Evolutionary conservation across 1,284 basidiomycete genomes (phyloP).

Genomic region (Rhodofomes roseus): DNA sequence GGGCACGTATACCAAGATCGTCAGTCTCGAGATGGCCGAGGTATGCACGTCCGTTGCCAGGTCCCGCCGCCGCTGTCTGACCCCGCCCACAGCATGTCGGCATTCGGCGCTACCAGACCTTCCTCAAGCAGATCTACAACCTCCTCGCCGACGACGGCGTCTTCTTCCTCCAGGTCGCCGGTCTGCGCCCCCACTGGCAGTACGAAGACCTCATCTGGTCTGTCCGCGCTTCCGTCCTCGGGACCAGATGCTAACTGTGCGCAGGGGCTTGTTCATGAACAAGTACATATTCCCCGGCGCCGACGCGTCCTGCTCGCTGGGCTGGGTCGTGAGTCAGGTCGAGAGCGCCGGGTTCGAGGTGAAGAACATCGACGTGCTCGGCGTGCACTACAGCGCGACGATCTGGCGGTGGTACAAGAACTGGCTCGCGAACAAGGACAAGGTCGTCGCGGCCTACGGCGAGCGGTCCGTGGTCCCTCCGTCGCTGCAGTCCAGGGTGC

Average conservation of each 20-base stretch:
- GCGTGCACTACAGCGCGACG: conserved; percentile 96
- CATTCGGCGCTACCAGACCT: conserved; percentile 87
- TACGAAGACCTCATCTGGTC: conserved; percentile 98
- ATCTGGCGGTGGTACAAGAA: conserved; percentile 95
- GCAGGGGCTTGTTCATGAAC: conserved; percentile 89
- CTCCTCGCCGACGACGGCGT: conserved; percentile 93
- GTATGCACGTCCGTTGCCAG: conserved; percentile 32
- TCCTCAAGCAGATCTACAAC: conserved; percentile 91
- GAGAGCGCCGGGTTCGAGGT: conserved; percentile 96
- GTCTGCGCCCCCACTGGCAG: conserved; percentile 94
- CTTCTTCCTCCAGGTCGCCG: conserved; percentile 96
- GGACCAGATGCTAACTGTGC: neutral
- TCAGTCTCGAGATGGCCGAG: conserved; percentile 98
- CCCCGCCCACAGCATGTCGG: conserved; percentile 75
- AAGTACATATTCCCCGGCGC: conserved; percentile 98
- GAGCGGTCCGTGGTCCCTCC: conserved; percentile 45
- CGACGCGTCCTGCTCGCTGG: conserved; percentile 91
- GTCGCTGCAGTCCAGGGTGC: neutral
- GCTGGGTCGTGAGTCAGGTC: conserved; percentile 88
- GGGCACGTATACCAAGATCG: conserved; percentile 91
- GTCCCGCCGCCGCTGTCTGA: neutral
- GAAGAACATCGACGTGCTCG: conserved; percentile 93
- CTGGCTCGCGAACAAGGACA: conserved; percentile 89
- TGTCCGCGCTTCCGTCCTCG: neutral
- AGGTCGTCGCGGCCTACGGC: conserved; percentile 89